These are phyloP conservation scores for Wickerhamiella azyma DNA, from an alignment of 805 yeast species.

Conservation along the genomic window DNA sequence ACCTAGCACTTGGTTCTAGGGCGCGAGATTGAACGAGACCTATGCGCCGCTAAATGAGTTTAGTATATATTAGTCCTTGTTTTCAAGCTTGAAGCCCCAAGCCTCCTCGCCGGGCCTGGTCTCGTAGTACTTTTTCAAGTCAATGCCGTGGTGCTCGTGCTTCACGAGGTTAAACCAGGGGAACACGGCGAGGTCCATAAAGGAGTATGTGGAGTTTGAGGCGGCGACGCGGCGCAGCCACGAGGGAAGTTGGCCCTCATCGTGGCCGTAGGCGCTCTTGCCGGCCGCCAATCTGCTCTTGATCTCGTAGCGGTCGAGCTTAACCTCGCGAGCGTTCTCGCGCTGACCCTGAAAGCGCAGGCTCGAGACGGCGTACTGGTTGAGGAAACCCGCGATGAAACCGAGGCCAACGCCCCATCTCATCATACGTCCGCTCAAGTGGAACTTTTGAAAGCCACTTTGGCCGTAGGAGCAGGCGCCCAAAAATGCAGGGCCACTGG, in stretches of 20 bases:
- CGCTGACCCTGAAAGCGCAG: constrained; percentile 65
- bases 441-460: constrained; percentile 35
- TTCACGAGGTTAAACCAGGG: constrained; percentile 76
- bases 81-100: constrained; percentile 34
- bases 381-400: constrained; percentile 54
- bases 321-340: constrained; percentile 60
- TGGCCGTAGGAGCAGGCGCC: constrained; percentile 35
- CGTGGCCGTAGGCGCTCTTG: constrained; percentile 49
- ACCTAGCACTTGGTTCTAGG: too few relatives aligned
- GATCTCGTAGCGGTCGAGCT: constrained; percentile 58
- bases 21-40: too few relatives aligned
- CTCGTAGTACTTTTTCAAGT: constrained; percentile 41
- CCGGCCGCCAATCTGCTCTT: constrained; percentile 53
- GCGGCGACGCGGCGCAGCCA: constrained; percentile 63
- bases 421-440: constrained; percentile 43
- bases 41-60: not conserved
- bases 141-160: constrained; percentile 75
- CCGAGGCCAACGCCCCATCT: constrained; percentile 55
- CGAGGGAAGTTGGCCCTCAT: constrained; percentile 42
- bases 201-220: constrained; percentile 64
- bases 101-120: constrained; percentile 41
- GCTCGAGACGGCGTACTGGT: constrained; percentile 53
- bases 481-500: constrained; percentile 36
- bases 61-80: not conserved
- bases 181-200: constrained; percentile 41